A percentile compares a stretch with the other conserved stretches of the same genome.
phyloP scores from a whole-genome alignment of 1,139 yeast genomes.

The Taphrina confusa region DNA sequence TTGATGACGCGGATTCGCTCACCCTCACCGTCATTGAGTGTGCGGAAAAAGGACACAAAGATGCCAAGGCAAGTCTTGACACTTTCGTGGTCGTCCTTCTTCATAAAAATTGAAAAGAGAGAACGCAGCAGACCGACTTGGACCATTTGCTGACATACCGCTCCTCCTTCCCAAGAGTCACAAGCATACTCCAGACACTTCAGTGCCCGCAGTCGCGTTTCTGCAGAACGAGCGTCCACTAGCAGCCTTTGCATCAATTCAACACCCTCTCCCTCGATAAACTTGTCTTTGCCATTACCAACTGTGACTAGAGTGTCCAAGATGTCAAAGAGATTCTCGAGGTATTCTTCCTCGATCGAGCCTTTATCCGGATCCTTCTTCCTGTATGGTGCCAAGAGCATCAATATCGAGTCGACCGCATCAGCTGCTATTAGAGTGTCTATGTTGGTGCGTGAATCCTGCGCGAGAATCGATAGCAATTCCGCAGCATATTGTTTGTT shows the following conservation, averaged over 20 bases:
- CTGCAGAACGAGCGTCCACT: constrained; percentile 39
- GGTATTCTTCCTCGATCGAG: constrained; percentile 43
- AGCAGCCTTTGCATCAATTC: constrained; percentile 45
- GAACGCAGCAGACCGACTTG: constrained; percentile 44
- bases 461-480: constrained; percentile 41
- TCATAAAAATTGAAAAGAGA: constrained; percentile 42
- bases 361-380: constrained; percentile 40
- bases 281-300: constrained; percentile 40
- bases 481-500: constrained; percentile 44
- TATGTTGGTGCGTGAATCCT: constrained; percentile 28
- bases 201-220: constrained; percentile 40
- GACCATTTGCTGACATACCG: constrained; percentile 42
- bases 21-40: constrained; percentile 44
- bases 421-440: constrained; percentile 33
- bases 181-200: constrained; percentile 42
- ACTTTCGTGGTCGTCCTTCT: constrained; percentile 35
- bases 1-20: constrained; percentile 44
- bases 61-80: constrained; percentile 41
- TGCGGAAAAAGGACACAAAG: constrained; percentile 43
- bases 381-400: constrained; percentile 40
- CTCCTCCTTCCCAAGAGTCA: constrained; percentile 41
- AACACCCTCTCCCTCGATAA: constrained; percentile 45
- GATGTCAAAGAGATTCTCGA: constrained; percentile 42
- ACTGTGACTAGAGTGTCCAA: constrained; percentile 40
- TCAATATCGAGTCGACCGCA: constrained; percentile 41